Evolutionary conservation across 371 early-diverging fungal species (phyloP), one percentile per base, ranked within the genome.

Genomic region (Cokeromyces recurvatus): DNA sequence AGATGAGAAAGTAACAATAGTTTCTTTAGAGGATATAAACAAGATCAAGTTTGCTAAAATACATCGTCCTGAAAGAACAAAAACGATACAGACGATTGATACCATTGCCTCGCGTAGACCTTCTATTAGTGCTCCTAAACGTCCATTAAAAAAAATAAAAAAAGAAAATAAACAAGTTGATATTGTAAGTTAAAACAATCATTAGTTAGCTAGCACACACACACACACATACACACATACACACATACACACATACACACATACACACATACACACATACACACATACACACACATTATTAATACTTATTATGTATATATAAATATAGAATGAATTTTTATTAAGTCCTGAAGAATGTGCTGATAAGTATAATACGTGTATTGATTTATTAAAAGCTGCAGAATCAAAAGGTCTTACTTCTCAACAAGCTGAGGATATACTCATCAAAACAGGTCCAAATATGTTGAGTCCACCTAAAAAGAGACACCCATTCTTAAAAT

Each of bases 401-500:
- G 67, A 75, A 12, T 91, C 90, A 9, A 32, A 49, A 16, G 96
- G 96, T n/a, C 71, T 96, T 14, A 66, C 75, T 11, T 35, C 65
- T 1, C 74, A 65, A 9, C 78, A 77, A 35, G 93, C 90, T 14
- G 68, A 71, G 2, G 62, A 77, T 32, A 68, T 86, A 19, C 64
- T 92, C 29, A 43, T 40, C 3, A 66, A 74, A 46, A 64, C 90
- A 44, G 97, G 97, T 0, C 92, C 82, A 34, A 96, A 96, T 62
- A 46, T 78, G 16, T 74, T 96, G 47, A 77, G 90, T 0, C 97
- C 97, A 15, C 94, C 96, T 20, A 90, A 90, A 59, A 83, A 80
- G 61, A 76, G 77, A 55, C 85, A 82, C 34, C 74, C 84, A 3
- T 53, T 91, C 34, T 48, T 89, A 32, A 77, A 78, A 46, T 96